Percentiles rank a stretch among this genome's conserved stretches.
Conservation (phyloP, 768 basidiomycete species). For the Auricularia heimuer region DNA sequence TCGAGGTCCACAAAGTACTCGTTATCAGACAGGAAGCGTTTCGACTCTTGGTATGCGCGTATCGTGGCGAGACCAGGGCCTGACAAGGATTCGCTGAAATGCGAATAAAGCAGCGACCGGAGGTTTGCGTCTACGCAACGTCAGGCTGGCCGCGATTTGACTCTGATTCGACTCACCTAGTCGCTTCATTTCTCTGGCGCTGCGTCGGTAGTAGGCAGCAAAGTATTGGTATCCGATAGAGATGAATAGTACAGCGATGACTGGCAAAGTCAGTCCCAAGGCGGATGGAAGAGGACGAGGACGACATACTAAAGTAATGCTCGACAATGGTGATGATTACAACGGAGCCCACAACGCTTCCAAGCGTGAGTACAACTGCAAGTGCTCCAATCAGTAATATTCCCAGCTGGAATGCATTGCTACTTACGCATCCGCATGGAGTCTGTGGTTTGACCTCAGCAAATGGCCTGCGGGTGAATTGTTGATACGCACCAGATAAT, state of each 20-base stretch:
- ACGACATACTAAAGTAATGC: slow-evolving; percentile 47
- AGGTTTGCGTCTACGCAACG: slow-evolving; percentile 58
- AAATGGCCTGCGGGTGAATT: not conserved
- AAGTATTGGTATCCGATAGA: slow-evolving; percentile 55
- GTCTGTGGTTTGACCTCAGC: slow-evolving; percentile 23
- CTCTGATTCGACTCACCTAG: slow-evolving; percentile 21
- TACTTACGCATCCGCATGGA: slow-evolving; percentile 48
- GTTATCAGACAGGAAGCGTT: slow-evolving; percentile 71
- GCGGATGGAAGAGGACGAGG: not conserved
- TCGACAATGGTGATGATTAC: slow-evolving; percentile 49
- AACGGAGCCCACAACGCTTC: slow-evolving; percentile 41
- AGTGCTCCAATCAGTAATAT: not conserved
- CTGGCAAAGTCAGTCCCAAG: slow-evolving; percentile 18
- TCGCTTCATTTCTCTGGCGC: slow-evolving; percentile 64
- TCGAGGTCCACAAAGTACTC: slow-evolving; percentile 69
- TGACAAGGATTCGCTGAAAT: slow-evolving; percentile 84
- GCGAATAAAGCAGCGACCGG: slow-evolving; percentile 78
- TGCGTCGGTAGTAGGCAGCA: slow-evolving; percentile 57
- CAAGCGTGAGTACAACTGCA: slow-evolving; percentile 40
- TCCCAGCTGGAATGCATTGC: not conserved
- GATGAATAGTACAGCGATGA: slow-evolving; percentile 45
- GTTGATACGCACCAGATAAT: not conserved
- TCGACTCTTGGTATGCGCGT: slow-evolving; percentile 72
- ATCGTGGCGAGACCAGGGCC: slow-evolving; percentile 66
- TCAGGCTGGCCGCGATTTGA: not conserved